Conservation (phyloP, 75 land plant genomes). For the Cunninghamia lanceolata region DNA sequence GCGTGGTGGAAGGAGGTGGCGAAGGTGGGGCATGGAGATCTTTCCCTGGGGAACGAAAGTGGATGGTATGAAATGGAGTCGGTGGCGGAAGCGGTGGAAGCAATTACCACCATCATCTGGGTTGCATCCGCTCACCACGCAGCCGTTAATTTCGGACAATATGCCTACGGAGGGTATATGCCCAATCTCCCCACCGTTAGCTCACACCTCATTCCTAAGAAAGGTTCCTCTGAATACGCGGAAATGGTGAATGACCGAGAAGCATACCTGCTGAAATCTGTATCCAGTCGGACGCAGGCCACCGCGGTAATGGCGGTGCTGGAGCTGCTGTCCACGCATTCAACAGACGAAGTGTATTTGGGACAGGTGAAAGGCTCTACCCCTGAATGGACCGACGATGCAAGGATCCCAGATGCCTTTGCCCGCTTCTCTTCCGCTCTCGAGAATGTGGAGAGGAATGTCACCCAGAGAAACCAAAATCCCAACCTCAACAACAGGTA, state of each 20-base stretch:
- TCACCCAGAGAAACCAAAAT: too few relatives aligned
- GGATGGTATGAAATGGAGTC: slow-evolving; percentile 25
- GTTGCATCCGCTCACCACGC: slow-evolving; percentile 46
- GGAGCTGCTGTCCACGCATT: slow-evolving; percentile 47
- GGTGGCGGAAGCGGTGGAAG: not conserved
- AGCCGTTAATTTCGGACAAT: slow-evolving; percentile 54
- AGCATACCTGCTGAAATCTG: slow-evolving; percentile 15
- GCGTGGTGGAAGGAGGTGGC: slow-evolving; percentile 42
- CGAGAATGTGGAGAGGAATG: slow-evolving; percentile 27
- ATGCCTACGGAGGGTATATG: slow-evolving; percentile 34
- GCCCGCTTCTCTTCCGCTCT: not conserved
- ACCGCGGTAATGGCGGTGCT: slow-evolving; percentile 30
- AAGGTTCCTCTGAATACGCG: slow-evolving; percentile 17
- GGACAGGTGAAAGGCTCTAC: slow-evolving; percentile 29
- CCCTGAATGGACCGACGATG: slow-evolving; percentile 23
- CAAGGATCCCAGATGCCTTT: not conserved
- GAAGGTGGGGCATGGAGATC: slow-evolving; percentile 29
- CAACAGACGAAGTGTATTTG: slow-evolving; percentile 53
- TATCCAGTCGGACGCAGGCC: slow-evolving; percentile 51
- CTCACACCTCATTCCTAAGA: slow-evolving; percentile 22
- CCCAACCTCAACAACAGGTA: too few relatives aligned
- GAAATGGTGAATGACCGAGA: slow-evolving; percentile 22
- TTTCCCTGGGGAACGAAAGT: slow-evolving; percentile 20
- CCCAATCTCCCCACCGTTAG: slow-evolving; percentile 43
- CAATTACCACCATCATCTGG: slow-evolving; percentile 34